A percentile compares a stretch with the other conserved stretches of the same genome.
Evolutionary conservation across 2,329 filamentous ascomycete species (phyloP).

Genomic region (Plectosphaerella sp.): DNA sequence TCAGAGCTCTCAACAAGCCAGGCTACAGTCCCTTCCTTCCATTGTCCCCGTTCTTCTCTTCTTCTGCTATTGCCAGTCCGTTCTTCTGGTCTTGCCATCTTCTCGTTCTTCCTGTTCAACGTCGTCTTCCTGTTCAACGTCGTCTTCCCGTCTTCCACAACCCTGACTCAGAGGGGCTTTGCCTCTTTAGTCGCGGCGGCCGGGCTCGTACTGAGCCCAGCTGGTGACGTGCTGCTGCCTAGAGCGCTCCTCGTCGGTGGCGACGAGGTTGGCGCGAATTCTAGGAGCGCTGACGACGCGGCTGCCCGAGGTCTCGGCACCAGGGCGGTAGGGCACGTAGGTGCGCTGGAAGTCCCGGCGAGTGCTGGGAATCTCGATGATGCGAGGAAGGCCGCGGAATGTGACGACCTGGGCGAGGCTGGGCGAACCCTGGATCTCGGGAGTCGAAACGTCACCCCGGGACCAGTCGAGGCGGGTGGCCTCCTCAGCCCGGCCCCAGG

Average conservation of each 20-base stretch:
- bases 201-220: not conserved
- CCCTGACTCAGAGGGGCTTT: too few relatives aligned
- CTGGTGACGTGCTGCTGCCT: slow-evolving; percentile 5
- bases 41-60: too few relatives aligned
- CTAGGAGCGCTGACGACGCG: slow-evolving; percentile 4
- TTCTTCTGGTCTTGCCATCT: too few relatives aligned
- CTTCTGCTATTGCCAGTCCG: too few relatives aligned
- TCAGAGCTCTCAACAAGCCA: too few relatives aligned
- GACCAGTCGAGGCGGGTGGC: slow-evolving; percentile 1
- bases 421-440: slow-evolving; percentile 11
- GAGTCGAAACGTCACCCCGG: slow-evolving; percentile 8
- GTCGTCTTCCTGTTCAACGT: too few relatives aligned
- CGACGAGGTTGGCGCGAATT: slow-evolving; percentile 7
- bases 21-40: too few relatives aligned
- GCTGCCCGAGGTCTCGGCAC: slow-evolving; percentile 3
- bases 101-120: too few relatives aligned
- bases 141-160: too few relatives aligned
- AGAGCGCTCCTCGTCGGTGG: slow-evolving; percentile 2
- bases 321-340: slow-evolving; percentile 9
- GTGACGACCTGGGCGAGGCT: slow-evolving; percentile 10
- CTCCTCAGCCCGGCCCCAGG: not conserved
- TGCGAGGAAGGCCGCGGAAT: slow-evolving; percentile 9
- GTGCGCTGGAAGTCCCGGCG: slow-evolving; percentile 6
- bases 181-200: too few relatives aligned
- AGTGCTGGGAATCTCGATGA: slow-evolving; percentile 11